Evolutionary conservation across 176 grass and related monocot species (phyloP), one percentile per base, ranked within the genome.

Genomic region (Bolboschoenus planiculmis): DNA sequence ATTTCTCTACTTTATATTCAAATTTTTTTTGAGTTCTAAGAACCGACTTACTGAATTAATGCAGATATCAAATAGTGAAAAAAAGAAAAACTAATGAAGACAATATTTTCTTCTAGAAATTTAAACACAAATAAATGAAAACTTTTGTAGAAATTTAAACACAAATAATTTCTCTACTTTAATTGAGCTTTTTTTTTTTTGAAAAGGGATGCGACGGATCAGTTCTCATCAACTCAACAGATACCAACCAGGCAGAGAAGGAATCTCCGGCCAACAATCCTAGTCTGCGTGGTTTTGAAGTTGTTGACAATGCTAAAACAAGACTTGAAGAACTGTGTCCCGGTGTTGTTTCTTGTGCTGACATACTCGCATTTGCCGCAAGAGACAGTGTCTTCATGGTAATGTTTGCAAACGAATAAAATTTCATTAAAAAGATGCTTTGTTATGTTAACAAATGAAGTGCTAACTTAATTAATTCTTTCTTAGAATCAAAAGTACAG

Each of bases 211-310:
- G 83, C 7, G 83, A 85, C 34, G 83, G 83, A 20, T 85, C 83
- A 11, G 83, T 85, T 51, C 83, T 85, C 29, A 76, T 85, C 50
- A 56, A 33, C 51, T 85, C 83, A 21, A 85, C 68, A 18, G 48
- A 58, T 73, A 78, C 15, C 21, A 87, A 78, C 40, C n/a, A 14
- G n/a, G 85, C 85, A 27, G 85, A 87, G 85, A 61, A 14, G 79
- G 85, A 83, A 24, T 60, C 53, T 13, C 79, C 54, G 11, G 33
- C 60, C 35, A 87, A 87, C 79, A 87, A 87, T 47, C 78, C 85
- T 33, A 87, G 85, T 71, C 43, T 87, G 16, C 78, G 65, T 20
- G 85, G 85, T 16, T 83, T 87, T 60, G 85, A 87, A 73, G 85
- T 87, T 60, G 61, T 87, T 33, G 85, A 87, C 55, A 58, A 10